Conservation (phyloP, 768 basidiomycete species). For the Podaxis sp. region DNA sequence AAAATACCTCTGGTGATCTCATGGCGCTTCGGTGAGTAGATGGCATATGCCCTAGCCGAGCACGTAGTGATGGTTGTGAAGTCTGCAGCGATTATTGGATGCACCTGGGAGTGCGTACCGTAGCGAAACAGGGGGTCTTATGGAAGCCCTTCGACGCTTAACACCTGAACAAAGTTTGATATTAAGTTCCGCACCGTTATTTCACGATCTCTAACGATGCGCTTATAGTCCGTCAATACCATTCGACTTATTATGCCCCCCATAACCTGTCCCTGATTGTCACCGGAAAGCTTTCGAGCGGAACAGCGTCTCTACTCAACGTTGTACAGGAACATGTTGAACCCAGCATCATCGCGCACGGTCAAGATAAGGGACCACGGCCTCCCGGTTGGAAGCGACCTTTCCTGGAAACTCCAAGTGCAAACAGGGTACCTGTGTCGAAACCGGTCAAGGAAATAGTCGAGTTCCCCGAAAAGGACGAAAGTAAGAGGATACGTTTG, state of each 20-base stretch:
- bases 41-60: neutral
- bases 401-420: constrained; percentile 85
- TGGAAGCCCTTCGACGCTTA: constrained; percentile 85
- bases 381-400: constrained; percentile 91
- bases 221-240: constrained; percentile 82
- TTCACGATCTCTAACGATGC: neutral
- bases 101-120: constrained; percentile 84
- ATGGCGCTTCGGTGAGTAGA: constrained; percentile 78
- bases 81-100: constrained; percentile 78
- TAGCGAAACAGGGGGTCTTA: constrained; percentile 95
- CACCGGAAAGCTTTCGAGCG: constrained; percentile 79
- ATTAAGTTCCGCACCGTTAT: neutral
- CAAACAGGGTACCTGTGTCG: constrained; percentile 49
- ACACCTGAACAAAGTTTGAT: constrained; percentile 82
- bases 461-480: constrained; percentile 96
- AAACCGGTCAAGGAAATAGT: constrained; percentile 60
- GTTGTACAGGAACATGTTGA: constrained; percentile 85
- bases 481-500: constrained; percentile 45
- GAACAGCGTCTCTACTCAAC: constrained; percentile 71
- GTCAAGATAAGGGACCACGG: constrained; percentile 63
- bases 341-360: constrained; percentile 74
- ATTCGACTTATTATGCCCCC: constrained; percentile 86
- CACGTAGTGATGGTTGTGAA: constrained; percentile 27
- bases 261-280: constrained; percentile 91
- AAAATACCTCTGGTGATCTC: constrained; percentile 89